Evolutionary conservation across 805 yeast species (phyloP).

Genomic region (Tetrapisispora arboricola): DNA sequence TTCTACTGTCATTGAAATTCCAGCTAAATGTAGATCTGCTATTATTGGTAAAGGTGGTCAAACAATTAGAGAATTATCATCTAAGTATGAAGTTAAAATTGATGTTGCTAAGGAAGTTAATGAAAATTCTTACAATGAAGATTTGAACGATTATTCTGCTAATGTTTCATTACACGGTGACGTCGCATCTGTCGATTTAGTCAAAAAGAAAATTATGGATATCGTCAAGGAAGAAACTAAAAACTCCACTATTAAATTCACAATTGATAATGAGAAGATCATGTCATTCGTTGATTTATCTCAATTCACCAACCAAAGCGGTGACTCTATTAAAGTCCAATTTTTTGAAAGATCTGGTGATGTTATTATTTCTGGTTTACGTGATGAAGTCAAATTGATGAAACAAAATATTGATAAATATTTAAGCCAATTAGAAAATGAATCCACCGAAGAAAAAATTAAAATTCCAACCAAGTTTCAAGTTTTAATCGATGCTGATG

Average conservation of each 20-base stretch:
- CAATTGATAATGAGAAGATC: constrained; percentile 32
- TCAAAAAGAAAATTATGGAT: constrained; percentile 56
- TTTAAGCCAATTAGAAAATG: constrained; percentile 35
- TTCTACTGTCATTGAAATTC: constrained; percentile 49
- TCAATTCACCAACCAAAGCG: constrained; percentile 5
- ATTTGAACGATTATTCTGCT: constrained; percentile 49
- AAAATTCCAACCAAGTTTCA: constrained; percentile 61
- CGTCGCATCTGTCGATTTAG: constrained; percentile 66
- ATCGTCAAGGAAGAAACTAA: constrained; percentile 72
- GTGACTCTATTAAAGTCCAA: constrained; percentile 20
- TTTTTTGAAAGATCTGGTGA: constrained; percentile 24
- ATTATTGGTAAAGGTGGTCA: constrained; percentile 85
- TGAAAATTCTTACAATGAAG: constrained; percentile 39
- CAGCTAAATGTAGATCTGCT: constrained; percentile 64
- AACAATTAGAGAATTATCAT: constrained; percentile 68
- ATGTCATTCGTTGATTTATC: constrained; percentile 26
- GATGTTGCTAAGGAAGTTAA: constrained; percentile 32
- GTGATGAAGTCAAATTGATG: constrained; percentile 50
- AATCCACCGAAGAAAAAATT: constrained; percentile 44
- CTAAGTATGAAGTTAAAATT: constrained; percentile 62
- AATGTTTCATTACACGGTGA: constrained; percentile 71
- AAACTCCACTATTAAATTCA: constrained; percentile 39
- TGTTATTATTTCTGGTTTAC: constrained; percentile 57
- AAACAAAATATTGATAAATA: constrained; percentile 40
- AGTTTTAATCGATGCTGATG: constrained; percentile 51